phyloP scores from a whole-genome alignment of 1,139 yeast genomes.

The Spathaspora jeffriesii region DNA sequence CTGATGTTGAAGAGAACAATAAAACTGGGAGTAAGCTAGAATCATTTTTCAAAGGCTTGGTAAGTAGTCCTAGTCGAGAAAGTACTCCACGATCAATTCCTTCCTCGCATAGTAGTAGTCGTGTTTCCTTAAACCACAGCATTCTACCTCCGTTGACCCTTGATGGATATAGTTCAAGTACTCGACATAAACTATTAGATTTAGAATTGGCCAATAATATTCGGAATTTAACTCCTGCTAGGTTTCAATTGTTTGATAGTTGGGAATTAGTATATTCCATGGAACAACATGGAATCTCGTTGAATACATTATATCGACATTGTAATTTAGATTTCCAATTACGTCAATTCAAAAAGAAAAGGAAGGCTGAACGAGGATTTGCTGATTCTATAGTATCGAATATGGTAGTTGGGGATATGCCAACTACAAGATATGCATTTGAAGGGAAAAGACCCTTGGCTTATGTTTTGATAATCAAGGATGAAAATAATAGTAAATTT shows the following conservation, averaged over 20 bases:
- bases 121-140: background rate
- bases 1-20: background rate
- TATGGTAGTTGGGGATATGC: slow-evolving; percentile 26
- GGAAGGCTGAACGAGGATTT: slow-evolving; percentile 28
- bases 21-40: background rate
- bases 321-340: slow-evolving; percentile 34
- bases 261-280: slow-evolving; percentile 83
- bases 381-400: slow-evolving; percentile 36
- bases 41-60: background rate
- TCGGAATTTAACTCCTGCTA: slow-evolving; percentile 69
- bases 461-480: slow-evolving; percentile 69
- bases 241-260: slow-evolving; percentile 71
- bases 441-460: slow-evolving; percentile 53
- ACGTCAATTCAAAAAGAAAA: slow-evolving; percentile 18
- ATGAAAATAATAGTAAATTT: slow-evolving; percentile 62
- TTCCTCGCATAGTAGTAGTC: background rate
- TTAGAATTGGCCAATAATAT: slow-evolving; percentile 71
- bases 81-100: background rate
- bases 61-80: background rate
- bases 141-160: background rate
- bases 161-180: slow-evolving; percentile 56
- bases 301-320: slow-evolving; percentile 67
- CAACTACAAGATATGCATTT: slow-evolving; percentile 15
- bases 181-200: slow-evolving; percentile 59
- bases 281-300: slow-evolving; percentile 91